Conservation (phyloP, 1,139 yeast genomes). For the Hyphopichia khmerensis region DNA sequence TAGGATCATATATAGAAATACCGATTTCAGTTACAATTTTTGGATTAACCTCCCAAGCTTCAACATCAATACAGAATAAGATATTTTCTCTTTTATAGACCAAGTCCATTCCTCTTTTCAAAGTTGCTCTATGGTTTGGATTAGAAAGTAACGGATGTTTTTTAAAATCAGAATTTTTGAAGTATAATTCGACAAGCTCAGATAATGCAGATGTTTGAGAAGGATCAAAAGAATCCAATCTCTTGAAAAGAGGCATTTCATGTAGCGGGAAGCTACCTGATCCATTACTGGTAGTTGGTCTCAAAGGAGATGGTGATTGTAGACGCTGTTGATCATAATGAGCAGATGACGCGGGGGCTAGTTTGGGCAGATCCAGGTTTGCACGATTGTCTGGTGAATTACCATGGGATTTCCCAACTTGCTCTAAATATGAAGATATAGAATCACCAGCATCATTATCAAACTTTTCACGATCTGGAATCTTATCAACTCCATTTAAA, state of each 20-base stretch:
- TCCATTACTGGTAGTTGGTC: background rate
- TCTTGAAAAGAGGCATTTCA: background rate
- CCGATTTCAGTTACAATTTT: constrained; percentile 65
- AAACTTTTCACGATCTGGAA: background rate
- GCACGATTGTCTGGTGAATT: background rate
- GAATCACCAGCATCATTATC: background rate
- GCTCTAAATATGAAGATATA: background rate
- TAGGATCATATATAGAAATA: constrained; percentile 63
- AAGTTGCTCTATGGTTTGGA: constrained; percentile 9
- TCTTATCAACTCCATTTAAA: background rate
- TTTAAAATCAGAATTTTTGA: constrained; percentile 1
- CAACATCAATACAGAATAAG: constrained; percentile 61
- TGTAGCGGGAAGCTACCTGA: background rate
- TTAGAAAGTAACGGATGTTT: constrained; percentile 12
- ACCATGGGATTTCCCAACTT: background rate
- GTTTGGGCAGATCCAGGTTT: background rate
- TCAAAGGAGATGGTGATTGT: background rate
- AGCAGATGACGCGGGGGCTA: background rate
- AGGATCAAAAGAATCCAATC: background rate
- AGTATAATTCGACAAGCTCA: constrained; percentile 1
- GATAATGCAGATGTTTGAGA: background rate
- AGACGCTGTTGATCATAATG: background rate
- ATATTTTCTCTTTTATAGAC: constrained; percentile 33
- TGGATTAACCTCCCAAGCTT: constrained; percentile 57
- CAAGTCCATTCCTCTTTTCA: constrained; percentile 13